Conservation (phyloP, 495 filamentous ascomycete species). For the Amphirosellinia nigrospora region DNA sequence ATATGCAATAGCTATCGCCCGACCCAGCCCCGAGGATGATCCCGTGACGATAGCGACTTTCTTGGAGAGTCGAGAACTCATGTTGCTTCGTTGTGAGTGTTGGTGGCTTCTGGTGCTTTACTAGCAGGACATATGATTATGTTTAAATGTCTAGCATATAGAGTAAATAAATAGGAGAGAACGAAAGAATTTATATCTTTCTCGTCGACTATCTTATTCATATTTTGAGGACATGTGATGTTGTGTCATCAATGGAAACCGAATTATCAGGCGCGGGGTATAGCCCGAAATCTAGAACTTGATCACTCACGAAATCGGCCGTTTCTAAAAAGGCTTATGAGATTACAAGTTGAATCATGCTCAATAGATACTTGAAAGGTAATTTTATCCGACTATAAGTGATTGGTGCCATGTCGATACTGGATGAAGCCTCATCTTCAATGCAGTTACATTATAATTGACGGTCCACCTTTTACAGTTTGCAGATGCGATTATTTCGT, state of each 20-base stretch:
- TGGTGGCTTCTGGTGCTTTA: background rate
- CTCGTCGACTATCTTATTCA: background rate
- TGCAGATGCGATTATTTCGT: background rate
- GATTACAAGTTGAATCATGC: too few species aligned
- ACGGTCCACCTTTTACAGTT: background rate
- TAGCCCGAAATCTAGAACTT: background rate
- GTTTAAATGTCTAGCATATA: background rate
- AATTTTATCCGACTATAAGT: background rate
- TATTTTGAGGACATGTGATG: background rate
- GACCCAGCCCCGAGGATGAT: constrained; percentile 54
- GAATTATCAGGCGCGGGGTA: background rate
- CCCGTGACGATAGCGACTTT: constrained; percentile 59
- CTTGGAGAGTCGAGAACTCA: constrained; percentile 7
- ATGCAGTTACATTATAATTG: background rate
- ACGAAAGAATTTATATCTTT: background rate
- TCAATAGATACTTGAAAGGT: background rate
- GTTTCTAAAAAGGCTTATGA: background rate
- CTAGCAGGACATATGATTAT: background rate
- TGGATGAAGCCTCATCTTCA: background rate
- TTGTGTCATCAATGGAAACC: too few species aligned
- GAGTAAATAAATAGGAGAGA: background rate
- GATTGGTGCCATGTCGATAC: background rate
- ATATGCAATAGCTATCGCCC: constrained; percentile 53
- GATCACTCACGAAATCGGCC: too few species aligned
- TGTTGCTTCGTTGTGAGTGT: background rate